phyloP scores from a whole-genome alignment of 352 stramenopile genomes.

The Globisporangium spinosum region DNA sequence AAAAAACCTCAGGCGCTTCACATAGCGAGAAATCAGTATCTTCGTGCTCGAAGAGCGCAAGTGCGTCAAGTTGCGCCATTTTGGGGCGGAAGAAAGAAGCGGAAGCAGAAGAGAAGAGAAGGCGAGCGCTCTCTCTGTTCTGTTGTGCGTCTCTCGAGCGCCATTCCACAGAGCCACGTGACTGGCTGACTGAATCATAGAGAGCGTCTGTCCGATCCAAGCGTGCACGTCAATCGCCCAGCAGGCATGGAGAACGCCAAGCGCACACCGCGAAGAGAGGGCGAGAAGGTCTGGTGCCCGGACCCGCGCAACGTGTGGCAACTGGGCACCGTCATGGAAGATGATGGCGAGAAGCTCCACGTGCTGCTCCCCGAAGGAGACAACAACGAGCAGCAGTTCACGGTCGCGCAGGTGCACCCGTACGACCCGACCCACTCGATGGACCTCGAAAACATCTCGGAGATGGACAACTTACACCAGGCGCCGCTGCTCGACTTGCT shows the following conservation, averaged over 20 bases:
- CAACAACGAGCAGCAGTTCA: constrained; percentile 73
- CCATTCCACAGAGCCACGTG: not conserved
- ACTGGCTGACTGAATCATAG: not conserved
- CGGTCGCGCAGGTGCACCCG: constrained; percentile 78
- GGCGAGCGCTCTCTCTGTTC: not conserved
- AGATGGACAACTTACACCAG: constrained; percentile 93
- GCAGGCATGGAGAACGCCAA: constrained; percentile 31
- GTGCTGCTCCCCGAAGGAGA: constrained; percentile 78
- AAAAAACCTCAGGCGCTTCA: not conserved
- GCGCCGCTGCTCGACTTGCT: constrained; percentile 89
- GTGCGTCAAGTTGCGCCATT: not conserved
- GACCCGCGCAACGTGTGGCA: constrained; percentile 86
- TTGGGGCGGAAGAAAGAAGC: not conserved
- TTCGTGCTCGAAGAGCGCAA: not conserved
- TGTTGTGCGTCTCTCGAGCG: not conserved
- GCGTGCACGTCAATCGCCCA: no score
- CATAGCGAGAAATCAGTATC: constrained; percentile 5
- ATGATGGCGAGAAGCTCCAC: constrained; percentile 83
- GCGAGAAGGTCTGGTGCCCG: constrained; percentile 86
- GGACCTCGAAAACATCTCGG: constrained; percentile 89
- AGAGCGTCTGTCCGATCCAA: not conserved
- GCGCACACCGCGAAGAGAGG: constrained; percentile 61
- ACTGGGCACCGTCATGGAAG: constrained; percentile 80
- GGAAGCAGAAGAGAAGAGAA: not conserved
- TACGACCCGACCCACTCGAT: constrained; percentile 90